A percentile compares a stretch with the other conserved stretches of the same genome.
Conservation (phyloP, 305 asterid species). For the Stenogyne calaminthoides region DNA sequence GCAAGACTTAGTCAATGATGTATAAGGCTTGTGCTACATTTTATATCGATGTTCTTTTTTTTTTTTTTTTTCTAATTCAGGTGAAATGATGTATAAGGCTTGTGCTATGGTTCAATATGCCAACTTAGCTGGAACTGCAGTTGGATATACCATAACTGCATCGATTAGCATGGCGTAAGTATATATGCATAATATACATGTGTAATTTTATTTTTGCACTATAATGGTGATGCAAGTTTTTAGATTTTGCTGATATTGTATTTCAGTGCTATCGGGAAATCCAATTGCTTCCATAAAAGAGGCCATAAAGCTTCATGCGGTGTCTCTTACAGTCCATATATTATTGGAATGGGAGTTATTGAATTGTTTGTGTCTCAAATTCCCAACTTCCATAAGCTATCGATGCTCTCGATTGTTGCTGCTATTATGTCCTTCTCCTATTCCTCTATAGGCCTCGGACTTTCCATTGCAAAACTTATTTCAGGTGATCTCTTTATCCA, state of each 20-base stretch:
- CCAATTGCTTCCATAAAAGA: constrained; percentile 44
- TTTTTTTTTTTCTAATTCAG: constrained; percentile 19
- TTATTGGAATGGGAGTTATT: constrained; percentile 55
- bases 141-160: constrained; percentile 59
- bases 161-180: constrained; percentile 62
- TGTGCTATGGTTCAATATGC: constrained; percentile 53
- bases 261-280: constrained; percentile 54
- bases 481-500: constrained; percentile 37
- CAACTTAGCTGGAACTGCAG: constrained; percentile 44
- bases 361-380: constrained; percentile 57
- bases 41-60: too few relatives aligned
- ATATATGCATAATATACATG: not conserved
- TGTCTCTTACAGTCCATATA: constrained; percentile 48
- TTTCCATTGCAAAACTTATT: constrained; percentile 48
- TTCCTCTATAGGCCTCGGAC: constrained; percentile 57
- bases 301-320: constrained; percentile 44
- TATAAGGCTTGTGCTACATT: too few relatives aligned
- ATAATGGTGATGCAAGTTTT: not conserved
- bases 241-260: not conserved
- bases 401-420: constrained; percentile 53
- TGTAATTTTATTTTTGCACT: not conserved
- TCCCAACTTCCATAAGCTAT: constrained; percentile 58
- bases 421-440: constrained; percentile 63
- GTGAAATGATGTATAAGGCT: constrained; percentile 43
- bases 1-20: too few relatives aligned